Evolutionary conservation across 2,329 filamentous ascomycete genomes (phyloP), one percentile per base, ranked within the genome.

Genomic region (Xylaria sp.): DNA sequence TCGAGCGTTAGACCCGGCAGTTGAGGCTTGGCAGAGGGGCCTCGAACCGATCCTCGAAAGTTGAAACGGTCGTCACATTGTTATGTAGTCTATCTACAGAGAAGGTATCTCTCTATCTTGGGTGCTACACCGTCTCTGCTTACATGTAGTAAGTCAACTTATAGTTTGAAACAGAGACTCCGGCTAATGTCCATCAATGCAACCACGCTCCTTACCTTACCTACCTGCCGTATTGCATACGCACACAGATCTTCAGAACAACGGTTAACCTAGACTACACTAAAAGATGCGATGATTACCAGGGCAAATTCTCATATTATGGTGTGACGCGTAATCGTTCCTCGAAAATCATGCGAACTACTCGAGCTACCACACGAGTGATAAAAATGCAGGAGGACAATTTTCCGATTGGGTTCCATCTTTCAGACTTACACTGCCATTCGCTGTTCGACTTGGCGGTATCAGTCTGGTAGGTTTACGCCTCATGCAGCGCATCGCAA

Each of bases 1-100:
- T 25, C 34, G 36, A 52, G 23, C 23, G 48, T 34, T 50, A 20
- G 61, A 46, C 36, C 57, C 45, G 61, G 57, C 20, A 60, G 50
- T 34, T 48, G 43, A 46, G 30, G 39, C 66, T 68, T 57, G 60
- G 65, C 65, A 67, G 39, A 56, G 55, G 60, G 60, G 65, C 12
- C 20, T 60, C 12, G 20, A 46, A n/a, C 20, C 30, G 28, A 41
- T 28, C 25, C 25, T 43, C 43, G 9, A 15, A 6, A 39, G 41
- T 56, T 56, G 50, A 63, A 39, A 56, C 50, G 28, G n/a, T 15
- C 28, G 48, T 30, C 13, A 28, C 9, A 13, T 48, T 34, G 13
- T 6, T 13, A 25, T 32, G 28, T 32, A 12, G 23, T 23, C 45
- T 46, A 20, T 12, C 20, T 46, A 20, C 25, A 23, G 46, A 50